Evolutionary conservation across 1,284 basidiomycete genomes (phyloP), one percentile per base, ranked within the genome.

Genomic region (Apiotrichum domesticum): DNA sequence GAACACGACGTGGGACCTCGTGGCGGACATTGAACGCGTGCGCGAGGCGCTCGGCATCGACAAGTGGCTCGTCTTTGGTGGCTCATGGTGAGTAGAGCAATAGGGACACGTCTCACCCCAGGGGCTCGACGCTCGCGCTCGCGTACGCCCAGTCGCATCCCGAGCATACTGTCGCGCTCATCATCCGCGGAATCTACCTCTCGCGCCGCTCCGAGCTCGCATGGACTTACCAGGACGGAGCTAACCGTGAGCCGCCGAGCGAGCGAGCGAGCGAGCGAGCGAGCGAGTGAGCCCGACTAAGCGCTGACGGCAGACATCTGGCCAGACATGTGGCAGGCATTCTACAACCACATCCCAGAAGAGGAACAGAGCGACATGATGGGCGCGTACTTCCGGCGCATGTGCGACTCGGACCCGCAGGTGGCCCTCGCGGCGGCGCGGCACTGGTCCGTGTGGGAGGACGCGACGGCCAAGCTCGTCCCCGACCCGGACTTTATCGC

Each of bases 1-100:
- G 59, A 97, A 97, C 75, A 96, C 90, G 2, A 96, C 93, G 0
- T 95, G 90, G 91, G 87, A 94, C 71, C 83, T 97, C 6, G 90
- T 98, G 21, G 86, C 84, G 62, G 94, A 97, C 70, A 86, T 92
- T 9, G 93, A 97, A 73, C 85, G 79, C 67, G 78, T 97, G 32
- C 82, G 93, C 54, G 79, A 85, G 65, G 82, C 87, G 61, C 80
- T 95, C 3, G 76, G 75, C 37, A 80, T 90, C 54, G 84, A 87
- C 14, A 89, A 85, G 69, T 94, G 90, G 91, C 85, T 92, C 57
- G 88, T 94, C 32, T 95, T 94, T 71, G 91, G 92, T 46, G 91
- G 91, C 10, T 89, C 87, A 33, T 93, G 90, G 90, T 88, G 85
- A 63, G 58, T 79, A 13, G 6, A 3, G 7, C 15, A 45, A 8